Conservation (phyloP, 306 rosid genomes). For the Cicer chorassanicum region DNA sequence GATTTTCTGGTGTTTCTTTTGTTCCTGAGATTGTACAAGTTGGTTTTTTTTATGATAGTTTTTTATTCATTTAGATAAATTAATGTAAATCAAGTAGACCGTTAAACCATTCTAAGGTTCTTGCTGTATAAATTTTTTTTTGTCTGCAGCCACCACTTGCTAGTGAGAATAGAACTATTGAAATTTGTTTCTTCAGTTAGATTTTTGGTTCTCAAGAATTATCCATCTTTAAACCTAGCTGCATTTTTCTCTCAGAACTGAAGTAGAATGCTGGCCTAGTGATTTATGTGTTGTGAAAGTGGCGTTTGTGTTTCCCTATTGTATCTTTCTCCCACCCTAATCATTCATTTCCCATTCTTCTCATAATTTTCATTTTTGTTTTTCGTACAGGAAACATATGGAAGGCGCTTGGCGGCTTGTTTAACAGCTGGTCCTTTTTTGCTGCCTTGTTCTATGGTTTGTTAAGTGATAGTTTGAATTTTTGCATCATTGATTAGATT, state of each 20-base stretch:
- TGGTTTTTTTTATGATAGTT: neutral
- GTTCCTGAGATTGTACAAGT: slow-evolving; percentile 19
- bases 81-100: slow-evolving; percentile 1
- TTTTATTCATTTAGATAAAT: slow-evolving; percentile 3
- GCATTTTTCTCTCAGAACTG: neutral
- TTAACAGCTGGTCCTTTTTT: slow-evolving; percentile 78
- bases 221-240: slow-evolving; percentile 11
- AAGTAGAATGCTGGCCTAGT: slow-evolving; percentile 27
- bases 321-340: neutral
- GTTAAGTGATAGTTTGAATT: slow-evolving; percentile 33
- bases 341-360: slow-evolving; percentile 30
- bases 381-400: slow-evolving; percentile 74
- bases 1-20: slow-evolving; percentile 22
- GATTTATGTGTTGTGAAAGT: slow-evolving; percentile 32
- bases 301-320: slow-evolving; percentile 10
- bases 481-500: slow-evolving; percentile 44
- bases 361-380: slow-evolving; percentile 39
- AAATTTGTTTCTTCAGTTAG: slow-evolving; percentile 31
- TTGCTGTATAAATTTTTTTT: slow-evolving; percentile 3
- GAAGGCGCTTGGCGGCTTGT: slow-evolving; percentile 78
- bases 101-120: neutral
- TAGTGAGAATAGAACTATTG: slow-evolving; percentile 4
- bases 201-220: slow-evolving; percentile 24
- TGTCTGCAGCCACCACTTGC: neutral
- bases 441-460: slow-evolving; percentile 37